Conservation (phyloP, 106 monocot species). For the Dendrobium catenatum region DNA sequence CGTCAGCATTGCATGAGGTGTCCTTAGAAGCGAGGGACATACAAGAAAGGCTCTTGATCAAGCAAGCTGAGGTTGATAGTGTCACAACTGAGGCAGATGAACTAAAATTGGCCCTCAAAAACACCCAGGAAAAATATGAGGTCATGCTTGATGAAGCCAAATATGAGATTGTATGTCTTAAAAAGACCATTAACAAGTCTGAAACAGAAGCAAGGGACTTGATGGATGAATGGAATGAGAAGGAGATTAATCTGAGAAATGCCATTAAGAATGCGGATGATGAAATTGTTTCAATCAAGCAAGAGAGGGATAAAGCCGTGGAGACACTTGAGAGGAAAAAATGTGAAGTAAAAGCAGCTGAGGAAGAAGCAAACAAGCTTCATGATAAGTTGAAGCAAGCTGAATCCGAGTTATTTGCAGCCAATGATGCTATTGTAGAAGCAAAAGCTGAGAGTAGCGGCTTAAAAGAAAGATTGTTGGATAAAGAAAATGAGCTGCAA, state of each 20-base stretch:
- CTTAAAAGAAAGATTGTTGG: conserved; percentile 33
- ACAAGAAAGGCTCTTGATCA: conserved; percentile 40
- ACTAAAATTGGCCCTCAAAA: conserved; percentile 31
- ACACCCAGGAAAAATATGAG: conserved; percentile 35
- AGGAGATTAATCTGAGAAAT: conserved; percentile 34
- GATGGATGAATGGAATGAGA: conserved; percentile 32
- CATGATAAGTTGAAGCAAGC: conserved; percentile 17
- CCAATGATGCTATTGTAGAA: conserved; percentile 22
- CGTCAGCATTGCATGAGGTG: conserved; percentile 49
- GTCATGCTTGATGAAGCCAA: conserved; percentile 46
- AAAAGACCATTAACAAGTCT: conserved; percentile 25
- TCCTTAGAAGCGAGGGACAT: conserved; percentile 41
- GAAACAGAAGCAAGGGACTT: conserved; percentile 35
- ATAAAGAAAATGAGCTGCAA: conserved; percentile 53
- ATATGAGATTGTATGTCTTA: conserved; percentile 44
- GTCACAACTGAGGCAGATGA: conserved; percentile 25
- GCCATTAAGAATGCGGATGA: conserved; percentile 42
- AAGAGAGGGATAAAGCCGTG: conserved; percentile 22
- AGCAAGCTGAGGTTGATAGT: conserved; percentile 36
- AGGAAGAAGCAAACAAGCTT: conserved; percentile 19
- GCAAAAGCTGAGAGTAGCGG: conserved; percentile 29
- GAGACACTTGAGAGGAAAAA: conserved; percentile 27
- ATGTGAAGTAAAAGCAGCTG: conserved; percentile 16
- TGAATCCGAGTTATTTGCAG: conserved; percentile 12
- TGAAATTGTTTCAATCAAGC: conserved; percentile 30